Evolutionary conservation across 768 basidiomycete genomes (phyloP), one percentile per base, ranked within the genome.

Genomic region (Leccinum longicurvipes): DNA sequence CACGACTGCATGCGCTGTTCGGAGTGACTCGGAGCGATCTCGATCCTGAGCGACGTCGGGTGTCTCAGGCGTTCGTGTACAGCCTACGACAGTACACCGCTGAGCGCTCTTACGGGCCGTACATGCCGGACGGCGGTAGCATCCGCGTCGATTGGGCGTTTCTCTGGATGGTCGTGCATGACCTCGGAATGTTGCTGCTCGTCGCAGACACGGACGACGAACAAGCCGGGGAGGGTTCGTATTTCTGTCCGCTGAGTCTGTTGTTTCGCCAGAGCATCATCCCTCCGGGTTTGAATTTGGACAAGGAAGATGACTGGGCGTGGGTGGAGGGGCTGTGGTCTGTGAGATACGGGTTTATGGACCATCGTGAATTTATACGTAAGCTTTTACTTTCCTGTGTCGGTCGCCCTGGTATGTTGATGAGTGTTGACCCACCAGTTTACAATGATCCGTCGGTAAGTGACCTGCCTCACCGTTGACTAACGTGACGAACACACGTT

Each of bases 281-380:
- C 4, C 76, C 79, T 2, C 62, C 61, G 1, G 75, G 65, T 1
- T 36, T 78, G 47, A 66, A 76, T 53, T 56, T 77, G 15, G 61
- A 68, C 54, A 44, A 32, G 17, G 69, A 67, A 28, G 53, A 56
- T 1, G 72, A 74, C 51, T 74, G 71, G 69, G 68, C 63, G 6
- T 59, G 83, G 3, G 69, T 89, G 0, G 73, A 74, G 29, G 87
- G 87, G 0, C 29, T 68, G 15, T 89, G 87, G 87, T 70, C 73
- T 4, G 77, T 83, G 12, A 77, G 80, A n/a, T 88, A 87, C 62
- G 83, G 80, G 51, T 89, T 86, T 63, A 78, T 80, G 51, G 86
- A 89, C 65, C 86, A 89, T 62, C 71, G 84, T 6, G 84, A 84
- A 47, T 75, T 89, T 34, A 61, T 86, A 41, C 70, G 86, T 89